phyloP scores from a whole-genome alignment of 139 green algal genomes.

The Chlorella sorokiniana region DNA sequence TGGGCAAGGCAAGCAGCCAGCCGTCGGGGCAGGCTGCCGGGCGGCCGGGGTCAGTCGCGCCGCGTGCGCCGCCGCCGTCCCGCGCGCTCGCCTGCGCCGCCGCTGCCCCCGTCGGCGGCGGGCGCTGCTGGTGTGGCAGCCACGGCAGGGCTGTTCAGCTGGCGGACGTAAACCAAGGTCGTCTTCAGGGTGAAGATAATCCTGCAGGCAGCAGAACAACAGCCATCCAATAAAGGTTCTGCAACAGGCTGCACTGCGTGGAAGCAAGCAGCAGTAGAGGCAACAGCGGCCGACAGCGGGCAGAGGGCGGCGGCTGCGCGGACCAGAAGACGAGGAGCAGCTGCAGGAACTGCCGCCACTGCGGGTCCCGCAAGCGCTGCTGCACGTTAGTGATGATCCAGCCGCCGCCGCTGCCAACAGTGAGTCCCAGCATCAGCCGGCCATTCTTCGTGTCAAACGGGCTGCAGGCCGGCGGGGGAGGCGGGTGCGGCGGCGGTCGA shows the following conservation, averaged over 20 bases:
- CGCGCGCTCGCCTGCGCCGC: background rate
- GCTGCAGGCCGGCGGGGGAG: background rate
- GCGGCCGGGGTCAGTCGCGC: background rate
- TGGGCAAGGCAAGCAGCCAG: no score
- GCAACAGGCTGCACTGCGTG: no score
- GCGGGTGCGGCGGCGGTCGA: background rate
- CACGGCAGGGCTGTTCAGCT: background rate
- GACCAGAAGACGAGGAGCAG: conserved; percentile 13
- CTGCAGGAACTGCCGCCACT: conserved; percentile 6
- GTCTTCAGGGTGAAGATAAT: conserved; percentile 5
- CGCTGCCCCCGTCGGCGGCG: background rate
- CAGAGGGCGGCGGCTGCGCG: background rate
- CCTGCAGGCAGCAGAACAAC: background rate
- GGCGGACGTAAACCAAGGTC: background rate
- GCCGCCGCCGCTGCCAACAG: conserved; percentile 12
- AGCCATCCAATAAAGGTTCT: background rate
- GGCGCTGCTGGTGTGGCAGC: background rate
- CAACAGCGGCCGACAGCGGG: no score
- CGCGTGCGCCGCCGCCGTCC: background rate
- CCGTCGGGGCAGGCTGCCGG: background rate
- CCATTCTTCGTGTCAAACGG: conserved; percentile 6
- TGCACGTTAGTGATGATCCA: background rate
- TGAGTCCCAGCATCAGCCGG: background rate
- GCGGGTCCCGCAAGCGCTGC: background rate
- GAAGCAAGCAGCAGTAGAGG: background rate